Evolutionary conservation across 257 asterid genomes (phyloP).

Genomic region (Solanum peruvianum): DNA sequence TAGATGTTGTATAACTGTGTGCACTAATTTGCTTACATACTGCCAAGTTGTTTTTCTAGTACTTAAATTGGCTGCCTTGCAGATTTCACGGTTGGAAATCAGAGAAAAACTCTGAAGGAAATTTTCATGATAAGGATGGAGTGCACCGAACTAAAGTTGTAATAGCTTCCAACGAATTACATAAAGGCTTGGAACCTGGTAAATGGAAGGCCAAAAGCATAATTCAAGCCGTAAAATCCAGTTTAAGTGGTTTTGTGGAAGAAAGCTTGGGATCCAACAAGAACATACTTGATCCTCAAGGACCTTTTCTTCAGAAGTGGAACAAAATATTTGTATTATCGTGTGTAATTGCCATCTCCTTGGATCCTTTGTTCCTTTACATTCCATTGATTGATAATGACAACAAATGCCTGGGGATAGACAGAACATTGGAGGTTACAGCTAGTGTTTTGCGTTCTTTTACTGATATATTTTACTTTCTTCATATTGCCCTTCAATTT

Average conservation of each 20-base stretch:
- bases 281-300: slow-evolving; percentile 86
- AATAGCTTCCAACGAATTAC: slow-evolving; percentile 38
- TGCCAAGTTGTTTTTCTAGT: neutral
- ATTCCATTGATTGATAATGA: slow-evolving; percentile 57
- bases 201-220: slow-evolving; percentile 45
- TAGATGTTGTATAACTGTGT: neutral
- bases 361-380: slow-evolving; percentile 93
- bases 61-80: slow-evolving; percentile 1
- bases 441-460: slow-evolving; percentile 73
- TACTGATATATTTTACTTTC: slow-evolving; percentile 77
- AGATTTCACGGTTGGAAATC: slow-evolving; percentile 84
- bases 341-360: slow-evolving; percentile 80
- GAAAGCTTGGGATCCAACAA: slow-evolving; percentile 39
- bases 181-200: slow-evolving; percentile 41
- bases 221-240: slow-evolving; percentile 46
- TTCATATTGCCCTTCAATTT: slow-evolving; percentile 83
- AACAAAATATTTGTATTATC: slow-evolving; percentile 81
- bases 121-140: slow-evolving; percentile 21
- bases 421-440: slow-evolving; percentile 52
- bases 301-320: slow-evolving; percentile 88
- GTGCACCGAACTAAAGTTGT: slow-evolving; percentile 22
- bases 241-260: slow-evolving; percentile 26
- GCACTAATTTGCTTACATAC: neutral
- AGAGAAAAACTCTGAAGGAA: slow-evolving; percentile 37
- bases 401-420: slow-evolving; percentile 74